Evolutionary conservation across 108 stramenopile genomes (phyloP).

Genomic region (Skeletonema costatum): DNA sequence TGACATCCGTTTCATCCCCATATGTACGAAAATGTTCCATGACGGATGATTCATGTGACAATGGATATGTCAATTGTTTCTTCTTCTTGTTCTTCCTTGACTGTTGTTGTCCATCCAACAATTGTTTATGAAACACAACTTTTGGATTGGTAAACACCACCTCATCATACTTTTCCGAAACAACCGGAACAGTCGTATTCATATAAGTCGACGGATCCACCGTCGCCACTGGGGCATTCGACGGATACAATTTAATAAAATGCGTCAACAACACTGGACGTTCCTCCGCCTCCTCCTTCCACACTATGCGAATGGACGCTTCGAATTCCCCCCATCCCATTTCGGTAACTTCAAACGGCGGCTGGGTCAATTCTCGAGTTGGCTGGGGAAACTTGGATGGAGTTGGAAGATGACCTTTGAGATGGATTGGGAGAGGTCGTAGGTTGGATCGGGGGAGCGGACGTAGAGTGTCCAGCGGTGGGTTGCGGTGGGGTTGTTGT

Average conservation of each 20-base stretch:
- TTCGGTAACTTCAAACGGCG: slow-evolving; percentile 94
- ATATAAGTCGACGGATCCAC: slow-evolving; percentile 21
- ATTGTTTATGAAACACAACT: slow-evolving; percentile 63
- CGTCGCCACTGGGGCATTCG: slow-evolving; percentile 18
- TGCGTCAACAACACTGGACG: slow-evolving; percentile 76
- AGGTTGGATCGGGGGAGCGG: slow-evolving; percentile 85
- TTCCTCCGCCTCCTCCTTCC: slow-evolving; percentile 86
- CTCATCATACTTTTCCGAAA: slow-evolving; percentile 95
- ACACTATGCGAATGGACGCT: slow-evolving; percentile 89
- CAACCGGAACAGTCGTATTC: slow-evolving; percentile 58
- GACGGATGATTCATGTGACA: slow-evolving; percentile 45
- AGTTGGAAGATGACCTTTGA: slow-evolving; percentile 95
- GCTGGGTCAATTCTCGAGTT: slow-evolving; percentile 73
- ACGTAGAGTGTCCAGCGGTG: slow-evolving; percentile 93
- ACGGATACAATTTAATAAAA: slow-evolving; percentile 86
- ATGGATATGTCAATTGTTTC: slow-evolving; percentile 26
- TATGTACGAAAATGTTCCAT: slow-evolving; percentile 55
- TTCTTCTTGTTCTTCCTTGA: neutral
- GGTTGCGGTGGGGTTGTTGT: slow-evolving; percentile 51
- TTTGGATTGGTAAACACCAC: slow-evolving; percentile 94
- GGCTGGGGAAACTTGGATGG: slow-evolving; percentile 94
- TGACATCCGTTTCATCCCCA: slow-evolving; percentile 65
- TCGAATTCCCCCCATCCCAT: slow-evolving; percentile 99
- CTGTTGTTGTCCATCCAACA: slow-evolving; percentile 33
- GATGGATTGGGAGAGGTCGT: slow-evolving; percentile 79